Conservation (phyloP, 2,329 filamentous ascomycete species). For the Colletotrichum cordylinicola region DNA sequence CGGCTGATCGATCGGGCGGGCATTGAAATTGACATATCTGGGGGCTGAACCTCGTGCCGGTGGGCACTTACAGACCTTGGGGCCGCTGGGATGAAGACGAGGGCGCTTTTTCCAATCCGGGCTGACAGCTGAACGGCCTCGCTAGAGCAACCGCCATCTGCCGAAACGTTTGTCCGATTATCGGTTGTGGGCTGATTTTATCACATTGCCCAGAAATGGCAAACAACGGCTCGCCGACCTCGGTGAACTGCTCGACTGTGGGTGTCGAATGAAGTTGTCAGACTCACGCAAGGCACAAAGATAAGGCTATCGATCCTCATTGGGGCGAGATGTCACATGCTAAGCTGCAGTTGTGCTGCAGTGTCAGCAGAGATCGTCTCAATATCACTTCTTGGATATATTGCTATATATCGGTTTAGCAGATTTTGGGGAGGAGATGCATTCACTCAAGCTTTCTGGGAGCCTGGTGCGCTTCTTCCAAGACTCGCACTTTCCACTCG, state of each 20-base stretch:
- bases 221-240: not conserved
- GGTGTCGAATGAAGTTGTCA: not conserved
- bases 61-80: not conserved
- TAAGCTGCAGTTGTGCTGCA: not conserved
- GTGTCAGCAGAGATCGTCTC: not conserved
- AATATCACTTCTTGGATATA: not conserved
- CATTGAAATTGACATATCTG: not conserved
- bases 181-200: not conserved
- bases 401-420: not conserved
- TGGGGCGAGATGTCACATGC: not conserved
- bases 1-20: not conserved
- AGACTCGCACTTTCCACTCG: not conserved
- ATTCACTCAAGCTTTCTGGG: not conserved
- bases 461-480: not conserved
- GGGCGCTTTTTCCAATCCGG: not conserved
- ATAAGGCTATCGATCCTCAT: not conserved
- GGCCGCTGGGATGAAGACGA: not conserved
- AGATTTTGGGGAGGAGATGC: not conserved
- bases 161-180: not conserved
- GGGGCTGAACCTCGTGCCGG: not conserved
- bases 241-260: not conserved
- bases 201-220: not conserved
- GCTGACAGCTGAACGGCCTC: not conserved
- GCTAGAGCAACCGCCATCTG: not conserved
- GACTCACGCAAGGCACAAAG: not conserved